Conservation (phyloP, 2,329 filamentous ascomycete genomes). For the Achaetomium macrosporum region DNA sequence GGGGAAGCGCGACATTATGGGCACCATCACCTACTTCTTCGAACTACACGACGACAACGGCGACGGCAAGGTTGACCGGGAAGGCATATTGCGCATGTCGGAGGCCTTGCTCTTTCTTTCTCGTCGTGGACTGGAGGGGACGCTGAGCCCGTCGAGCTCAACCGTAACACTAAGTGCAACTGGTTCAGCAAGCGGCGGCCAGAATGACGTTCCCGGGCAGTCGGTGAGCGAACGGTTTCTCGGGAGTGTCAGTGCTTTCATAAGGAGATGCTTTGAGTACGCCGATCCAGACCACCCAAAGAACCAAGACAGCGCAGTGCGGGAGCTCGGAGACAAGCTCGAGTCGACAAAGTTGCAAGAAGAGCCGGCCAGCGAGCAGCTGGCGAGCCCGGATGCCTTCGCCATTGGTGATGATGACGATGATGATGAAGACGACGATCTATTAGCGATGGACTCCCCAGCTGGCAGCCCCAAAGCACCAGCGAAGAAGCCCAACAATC, state of each 20-base stretch:
- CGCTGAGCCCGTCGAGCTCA: slow-evolving; percentile 60
- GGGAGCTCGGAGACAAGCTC: slow-evolving; percentile 16
- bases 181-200: slow-evolving; percentile 24
- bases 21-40: slow-evolving; percentile 95
- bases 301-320: slow-evolving; percentile 39
- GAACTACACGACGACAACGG: slow-evolving; percentile 91
- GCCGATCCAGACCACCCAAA: slow-evolving; percentile 82
- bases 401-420: slow-evolving; percentile 70
- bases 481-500: slow-evolving; percentile 19
- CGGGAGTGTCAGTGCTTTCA: slow-evolving; percentile 91
- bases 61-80: slow-evolving; percentile 86
- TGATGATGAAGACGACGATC: slow-evolving; percentile 47
- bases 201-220: slow-evolving; percentile 41
- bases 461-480: slow-evolving; percentile 35
- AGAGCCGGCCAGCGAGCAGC: slow-evolving; percentile 27
- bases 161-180: slow-evolving; percentile 46
- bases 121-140: slow-evolving; percentile 74
- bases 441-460: slow-evolving; percentile 54
- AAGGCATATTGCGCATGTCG: slow-evolving; percentile 90
- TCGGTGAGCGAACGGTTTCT: slow-evolving; percentile 82
- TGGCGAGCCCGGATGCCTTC: slow-evolving; percentile 51
- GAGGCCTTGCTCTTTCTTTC: slow-evolving; percentile 92
- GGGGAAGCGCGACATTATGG: slow-evolving; percentile 93
- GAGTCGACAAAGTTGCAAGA: slow-evolving; percentile 28
- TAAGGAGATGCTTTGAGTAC: slow-evolving; percentile 94